Base-by-base conservation (phyloP, 345 rosid genomes). In the Gossypium longicalyx region DNA sequence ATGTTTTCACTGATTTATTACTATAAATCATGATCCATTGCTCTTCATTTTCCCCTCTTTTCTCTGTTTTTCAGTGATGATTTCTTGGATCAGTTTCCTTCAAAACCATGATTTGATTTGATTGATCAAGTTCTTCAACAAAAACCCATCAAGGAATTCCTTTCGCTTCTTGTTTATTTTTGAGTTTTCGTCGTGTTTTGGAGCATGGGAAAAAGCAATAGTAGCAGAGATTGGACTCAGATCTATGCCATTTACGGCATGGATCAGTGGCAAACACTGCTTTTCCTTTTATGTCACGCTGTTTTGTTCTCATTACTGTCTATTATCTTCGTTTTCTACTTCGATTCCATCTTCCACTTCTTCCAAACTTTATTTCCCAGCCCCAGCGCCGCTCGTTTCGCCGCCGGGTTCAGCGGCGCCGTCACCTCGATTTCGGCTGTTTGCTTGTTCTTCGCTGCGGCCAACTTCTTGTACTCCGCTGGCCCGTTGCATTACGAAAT, bases 231-330 rank as follows among this genome's bases (percentile, higher is more conserved):
- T 52, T 93, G 97, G 97, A 78, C 89, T 63, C 98, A 92, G 98
- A 92, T 94, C 93, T 94, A 92, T 78, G 88, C 89, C 7, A 86
- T 93, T 19, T 94, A 94, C 83, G 98, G 98, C 62, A 82, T 94
- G 80, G 94, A 94, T 64, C 97, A 94, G 58, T 91, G 97, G 90
- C 96, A 89, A 71, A 91, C 96, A 1, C 82, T 94, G 27, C 54
- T 89, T 70, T 91, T 94, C 82, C 85, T 94, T 41, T 59, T 87
- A 23, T 60, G 83, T 74, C 89, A 92, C 83, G 97, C 97, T 41
- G 54, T 87, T 71, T 64, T 86, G 78, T 94, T 94, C 89, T 85
- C 97, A n/a, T 0, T 79, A 6, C 78, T 89, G 10, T 92, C 98
- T 44, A 12, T 85, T 20, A 80, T 88, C 16, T 92, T 94, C 74